Percentiles rank a stretch among this genome's conserved stretches.
These are phyloP conservation scores for Magnaporthales sp. DNA, from an alignment of 2,329 filamentous ascomycete genomes.

Conservation along the genomic window DNA sequence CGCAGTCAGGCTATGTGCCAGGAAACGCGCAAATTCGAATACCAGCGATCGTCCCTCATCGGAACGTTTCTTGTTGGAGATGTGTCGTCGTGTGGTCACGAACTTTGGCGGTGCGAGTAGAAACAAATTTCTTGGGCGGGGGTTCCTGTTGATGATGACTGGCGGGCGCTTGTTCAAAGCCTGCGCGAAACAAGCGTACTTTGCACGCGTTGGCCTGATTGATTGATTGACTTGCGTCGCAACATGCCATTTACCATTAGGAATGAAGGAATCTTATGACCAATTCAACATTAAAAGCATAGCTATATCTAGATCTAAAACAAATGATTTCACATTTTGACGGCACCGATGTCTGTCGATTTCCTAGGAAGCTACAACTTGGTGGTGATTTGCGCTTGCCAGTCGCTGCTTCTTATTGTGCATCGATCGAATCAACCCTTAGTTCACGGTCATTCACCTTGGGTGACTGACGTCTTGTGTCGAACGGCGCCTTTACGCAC, in stretches of 20 bases:
- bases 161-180: neutral
- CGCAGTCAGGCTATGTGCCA: conserved; percentile 13
- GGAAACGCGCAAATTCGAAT: conserved; percentile 1
- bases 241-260: neutral
- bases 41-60: neutral
- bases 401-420: neutral
- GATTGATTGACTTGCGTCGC: neutral
- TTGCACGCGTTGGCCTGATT: neutral
- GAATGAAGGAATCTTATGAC: neutral
- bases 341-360: neutral
- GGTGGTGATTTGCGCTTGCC: neutral
- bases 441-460: no score
- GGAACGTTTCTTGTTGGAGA: neutral
- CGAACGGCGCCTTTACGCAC: neutral
- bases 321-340: neutral
- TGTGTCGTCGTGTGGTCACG: conserved; percentile 17
- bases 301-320: neutral
- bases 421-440: neutral
- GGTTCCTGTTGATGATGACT: neutral
- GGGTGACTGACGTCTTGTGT: neutral
- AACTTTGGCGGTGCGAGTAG: conserved; percentile 30
- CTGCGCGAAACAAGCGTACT: neutral
- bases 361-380: neutral
- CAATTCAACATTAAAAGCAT: neutral
- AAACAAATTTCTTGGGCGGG: conserved; percentile 11